Evolutionary conservation across 495 filamentous ascomycete genomes (phyloP).

Genomic region (Diplogelasinospora grovesii): DNA sequence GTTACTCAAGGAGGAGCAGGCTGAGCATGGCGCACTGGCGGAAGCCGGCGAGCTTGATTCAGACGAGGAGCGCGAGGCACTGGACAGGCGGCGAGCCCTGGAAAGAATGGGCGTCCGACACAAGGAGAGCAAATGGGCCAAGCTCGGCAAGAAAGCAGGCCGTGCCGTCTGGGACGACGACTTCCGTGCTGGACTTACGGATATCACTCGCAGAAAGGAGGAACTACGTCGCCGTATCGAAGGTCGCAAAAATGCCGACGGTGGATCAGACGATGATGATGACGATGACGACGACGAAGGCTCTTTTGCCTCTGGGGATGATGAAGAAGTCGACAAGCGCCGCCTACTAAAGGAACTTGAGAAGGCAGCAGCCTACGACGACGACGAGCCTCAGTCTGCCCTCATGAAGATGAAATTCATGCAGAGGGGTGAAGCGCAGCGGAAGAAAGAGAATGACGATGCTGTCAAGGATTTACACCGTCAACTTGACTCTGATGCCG

Average conservation of each 20-base stretch:
- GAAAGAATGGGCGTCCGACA: constrained; percentile 87
- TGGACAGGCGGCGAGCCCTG: constrained; percentile 72
- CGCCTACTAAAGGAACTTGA: constrained; percentile 56
- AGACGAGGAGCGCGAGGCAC: constrained; percentile 72
- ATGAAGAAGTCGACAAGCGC: constrained; percentile 48
- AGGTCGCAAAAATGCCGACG: constrained; percentile 65
- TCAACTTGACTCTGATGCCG: constrained; percentile 55
- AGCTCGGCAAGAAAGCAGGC: constrained; percentile 71
- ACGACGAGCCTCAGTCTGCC: constrained; percentile 34
- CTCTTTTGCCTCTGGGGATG: constrained; percentile 44
- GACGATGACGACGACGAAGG: constrained; percentile 42
- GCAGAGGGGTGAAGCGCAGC: constrained; percentile 73
- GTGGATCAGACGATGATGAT: constrained; percentile 48
- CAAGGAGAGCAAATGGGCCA: constrained; percentile 91
- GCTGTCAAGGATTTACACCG: constrained; percentile 66
- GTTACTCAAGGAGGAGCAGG: constrained; percentile 61
- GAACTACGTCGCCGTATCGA: constrained; percentile 77
- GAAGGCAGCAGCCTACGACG: constrained; percentile 31
- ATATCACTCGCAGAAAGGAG: constrained; percentile 79
- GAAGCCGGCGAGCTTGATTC: constrained; percentile 57
- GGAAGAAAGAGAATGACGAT: constrained; percentile 73
- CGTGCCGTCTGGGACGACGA: constrained; percentile 80
- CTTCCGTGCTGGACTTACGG: constrained; percentile 65
- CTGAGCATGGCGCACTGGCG: constrained; percentile 60
- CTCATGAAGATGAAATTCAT: constrained; percentile 84